A percentile compares a stretch with the other conserved stretches of the same genome.
phyloP scores from a whole-genome alignment of 148 eudicot species.

The Arctostaphylos glauca region DNA sequence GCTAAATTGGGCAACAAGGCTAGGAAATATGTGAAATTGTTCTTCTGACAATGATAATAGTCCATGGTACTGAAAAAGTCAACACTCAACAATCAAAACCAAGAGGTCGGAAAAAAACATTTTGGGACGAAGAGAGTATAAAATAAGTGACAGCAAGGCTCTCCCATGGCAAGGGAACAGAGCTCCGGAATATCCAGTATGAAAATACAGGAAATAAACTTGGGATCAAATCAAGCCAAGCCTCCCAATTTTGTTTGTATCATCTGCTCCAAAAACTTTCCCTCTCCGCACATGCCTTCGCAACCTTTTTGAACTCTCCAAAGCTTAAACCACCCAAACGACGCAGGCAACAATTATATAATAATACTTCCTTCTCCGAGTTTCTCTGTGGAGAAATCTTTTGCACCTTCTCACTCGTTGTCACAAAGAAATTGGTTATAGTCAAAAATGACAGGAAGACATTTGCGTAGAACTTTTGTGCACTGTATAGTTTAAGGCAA shows the following conservation, averaged over 20 bases:
- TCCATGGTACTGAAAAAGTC: neutral
- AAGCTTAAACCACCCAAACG: neutral
- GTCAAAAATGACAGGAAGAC: neutral
- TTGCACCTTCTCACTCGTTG: neutral
- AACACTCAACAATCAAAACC: neutral
- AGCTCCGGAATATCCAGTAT: neutral
- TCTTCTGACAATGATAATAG: neutral
- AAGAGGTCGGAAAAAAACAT: neutral
- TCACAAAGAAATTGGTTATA: neutral
- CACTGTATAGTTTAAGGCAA: neutral
- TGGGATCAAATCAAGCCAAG: neutral
- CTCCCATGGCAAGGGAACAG: neutral
- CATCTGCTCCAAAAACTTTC: neutral
- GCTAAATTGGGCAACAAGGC: neutral
- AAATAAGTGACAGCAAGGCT: neutral
- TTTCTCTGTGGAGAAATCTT: neutral
- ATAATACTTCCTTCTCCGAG: neutral
- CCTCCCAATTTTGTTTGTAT: neutral
- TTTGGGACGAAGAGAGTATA: neutral
- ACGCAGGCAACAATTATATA: neutral
- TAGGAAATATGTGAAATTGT: conserved; percentile 8
- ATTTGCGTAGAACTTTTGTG: neutral
- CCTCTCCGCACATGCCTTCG: neutral
- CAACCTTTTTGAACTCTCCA: neutral
- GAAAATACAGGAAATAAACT: neutral